phyloP scores from a whole-genome alignment of 1,284 basidiomycete genomes.

The Heterobasidion annosum region DNA sequence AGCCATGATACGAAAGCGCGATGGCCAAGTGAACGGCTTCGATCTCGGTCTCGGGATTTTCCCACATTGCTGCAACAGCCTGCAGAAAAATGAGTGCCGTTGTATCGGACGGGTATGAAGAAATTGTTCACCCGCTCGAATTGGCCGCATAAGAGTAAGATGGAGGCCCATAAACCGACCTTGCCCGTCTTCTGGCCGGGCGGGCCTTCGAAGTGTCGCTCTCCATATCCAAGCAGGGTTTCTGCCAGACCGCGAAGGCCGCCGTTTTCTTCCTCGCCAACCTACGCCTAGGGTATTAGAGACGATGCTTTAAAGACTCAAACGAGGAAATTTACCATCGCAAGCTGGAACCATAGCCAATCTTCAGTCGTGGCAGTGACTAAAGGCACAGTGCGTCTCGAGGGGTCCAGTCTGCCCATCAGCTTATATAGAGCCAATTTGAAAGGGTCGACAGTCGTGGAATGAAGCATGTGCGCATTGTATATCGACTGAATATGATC shows the following conservation, averaged over 20 bases:
- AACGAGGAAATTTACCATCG: constrained; percentile 46
- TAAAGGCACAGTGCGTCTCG: constrained; percentile 71
- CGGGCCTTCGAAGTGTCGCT: constrained; percentile 80
- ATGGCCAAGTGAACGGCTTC: constrained; percentile 95
- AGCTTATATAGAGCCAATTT: constrained; percentile 95
- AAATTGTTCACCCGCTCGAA: constrained; percentile 72
- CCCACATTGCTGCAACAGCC: constrained; percentile 89
- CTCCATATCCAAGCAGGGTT: constrained; percentile 82
- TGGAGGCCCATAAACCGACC: constrained; percentile 80
- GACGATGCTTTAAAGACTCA: background rate
- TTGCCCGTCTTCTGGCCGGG: constrained; percentile 48
- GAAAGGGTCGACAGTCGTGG: constrained; percentile 84
- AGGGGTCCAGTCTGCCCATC: constrained; percentile 87
- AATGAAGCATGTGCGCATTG: constrained; percentile 88
- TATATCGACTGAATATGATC: constrained; percentile 85
- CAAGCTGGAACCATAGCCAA: constrained; percentile 97
- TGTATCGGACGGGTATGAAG: constrained; percentile 1
- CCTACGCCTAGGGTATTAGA: constrained; percentile 23
- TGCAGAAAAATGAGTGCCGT: constrained; percentile 18
- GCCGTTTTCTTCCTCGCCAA: constrained; percentile 71
- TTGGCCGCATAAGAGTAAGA: constrained; percentile 87
- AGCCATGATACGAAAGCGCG: constrained; percentile 88
- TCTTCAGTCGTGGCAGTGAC: constrained; percentile 93
- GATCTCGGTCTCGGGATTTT: constrained; percentile 80
- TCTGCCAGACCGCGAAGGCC: constrained; percentile 77